Percentiles rank a stretch among this genome's conserved stretches.
Conservation (phyloP, 1,139 yeast species). For the Suhomyces panamericanus region DNA sequence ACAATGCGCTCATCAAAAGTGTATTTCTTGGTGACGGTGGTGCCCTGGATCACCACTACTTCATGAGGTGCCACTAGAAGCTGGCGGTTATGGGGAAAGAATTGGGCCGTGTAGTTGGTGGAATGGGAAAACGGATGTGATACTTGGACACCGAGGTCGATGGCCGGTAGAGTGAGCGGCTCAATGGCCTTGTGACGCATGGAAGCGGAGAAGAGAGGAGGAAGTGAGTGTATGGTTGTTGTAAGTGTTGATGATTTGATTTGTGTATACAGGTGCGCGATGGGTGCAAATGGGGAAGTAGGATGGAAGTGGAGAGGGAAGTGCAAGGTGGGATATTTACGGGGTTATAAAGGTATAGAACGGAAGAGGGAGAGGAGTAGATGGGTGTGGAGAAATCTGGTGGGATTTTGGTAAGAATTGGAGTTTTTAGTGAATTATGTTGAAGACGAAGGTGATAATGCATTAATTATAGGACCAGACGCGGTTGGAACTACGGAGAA, state of each 20-base stretch:
- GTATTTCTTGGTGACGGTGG: conserved; percentile 48
- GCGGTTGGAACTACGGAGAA: no score
- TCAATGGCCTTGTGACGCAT: conserved; percentile 11
- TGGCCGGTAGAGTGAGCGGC: conserved; percentile 22
- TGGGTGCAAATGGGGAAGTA: conserved; percentile 3
- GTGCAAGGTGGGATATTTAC: no score
- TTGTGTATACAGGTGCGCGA: conserved; percentile 5
- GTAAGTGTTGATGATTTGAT: not conserved
- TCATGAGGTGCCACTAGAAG: conserved; percentile 27
- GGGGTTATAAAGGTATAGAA: no score
- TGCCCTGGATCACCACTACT: conserved; percentile 52
- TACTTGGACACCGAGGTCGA: conserved; percentile 19
- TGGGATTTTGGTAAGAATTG: not conserved
- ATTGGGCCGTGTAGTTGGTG: conserved; percentile 18
- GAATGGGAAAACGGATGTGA: conserved; percentile 21
- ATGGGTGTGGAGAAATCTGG: not conserved
- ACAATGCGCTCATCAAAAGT: conserved; percentile 46
- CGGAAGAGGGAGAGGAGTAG: no score
- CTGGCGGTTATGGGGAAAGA: conserved; percentile 34
- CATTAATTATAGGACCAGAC: no score
- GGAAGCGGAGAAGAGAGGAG: not conserved
- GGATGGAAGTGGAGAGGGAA: no score
- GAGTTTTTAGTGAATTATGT: no score
- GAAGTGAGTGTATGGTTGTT: not conserved
- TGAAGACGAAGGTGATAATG: no score